Conservation (phyloP, 1,284 basidiomycete species). For the Psilocybe mexicana region DNA sequence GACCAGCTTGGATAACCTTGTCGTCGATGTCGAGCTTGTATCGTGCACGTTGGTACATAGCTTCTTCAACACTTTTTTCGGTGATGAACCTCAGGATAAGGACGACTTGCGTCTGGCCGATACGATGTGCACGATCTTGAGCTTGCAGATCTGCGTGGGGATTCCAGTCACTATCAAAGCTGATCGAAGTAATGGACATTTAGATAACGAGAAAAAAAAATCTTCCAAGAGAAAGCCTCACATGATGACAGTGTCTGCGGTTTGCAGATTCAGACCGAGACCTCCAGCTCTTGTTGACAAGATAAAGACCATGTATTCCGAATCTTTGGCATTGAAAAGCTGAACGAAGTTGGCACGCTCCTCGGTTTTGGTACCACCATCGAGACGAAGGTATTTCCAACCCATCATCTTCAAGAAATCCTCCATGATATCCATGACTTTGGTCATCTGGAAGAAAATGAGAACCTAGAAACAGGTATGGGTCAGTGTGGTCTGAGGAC, state of each 20-base stretch:
- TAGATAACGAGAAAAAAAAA: conserved; percentile 5
- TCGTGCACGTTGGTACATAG: conserved; percentile 92
- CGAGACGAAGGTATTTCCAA: conserved; percentile 92
- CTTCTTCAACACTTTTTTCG: conserved; percentile 97
- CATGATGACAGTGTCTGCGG: conserved; percentile 99
- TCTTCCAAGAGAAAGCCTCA: conserved; percentile 46
- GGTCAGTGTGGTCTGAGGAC: neutral
- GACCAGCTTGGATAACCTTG: conserved; percentile 99
- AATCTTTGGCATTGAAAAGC: conserved; percentile 89
- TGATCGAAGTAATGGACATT: conserved; percentile 27
- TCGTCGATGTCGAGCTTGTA: conserved; percentile 99
- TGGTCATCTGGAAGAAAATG: conserved; percentile 99
- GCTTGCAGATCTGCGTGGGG: conserved; percentile 98
- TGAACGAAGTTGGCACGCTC: conserved; percentile 92
- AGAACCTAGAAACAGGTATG: conserved; percentile 61
- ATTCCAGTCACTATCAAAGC: conserved; percentile 95
- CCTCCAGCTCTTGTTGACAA: conserved; percentile 97
- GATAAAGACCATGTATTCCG: conserved; percentile 93
- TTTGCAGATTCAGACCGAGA: conserved; percentile 96
- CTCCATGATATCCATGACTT: conserved; percentile 99
- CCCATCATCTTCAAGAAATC: conserved; percentile 93
- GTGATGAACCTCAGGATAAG: conserved; percentile 97
- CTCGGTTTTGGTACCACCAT: conserved; percentile 98
- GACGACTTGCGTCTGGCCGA: conserved; percentile 98
- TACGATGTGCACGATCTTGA: conserved; percentile 99